phyloP scores from a whole-genome alignment of 2,329 filamentous ascomycete species.

The Tolypocladium ovalisporum region DNA sequence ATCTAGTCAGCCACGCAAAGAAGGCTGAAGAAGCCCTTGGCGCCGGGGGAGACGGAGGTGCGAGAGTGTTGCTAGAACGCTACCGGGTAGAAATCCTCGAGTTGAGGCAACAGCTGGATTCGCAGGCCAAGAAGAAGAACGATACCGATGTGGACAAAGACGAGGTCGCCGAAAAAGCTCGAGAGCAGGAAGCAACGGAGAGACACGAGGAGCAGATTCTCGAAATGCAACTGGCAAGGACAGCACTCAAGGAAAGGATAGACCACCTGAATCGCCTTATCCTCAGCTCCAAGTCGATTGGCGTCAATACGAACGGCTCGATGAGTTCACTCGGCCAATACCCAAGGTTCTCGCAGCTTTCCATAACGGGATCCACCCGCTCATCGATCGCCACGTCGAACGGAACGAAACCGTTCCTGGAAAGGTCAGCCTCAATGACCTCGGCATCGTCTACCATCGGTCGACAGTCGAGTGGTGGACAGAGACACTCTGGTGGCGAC shows the following conservation, averaged over 20 bases:
- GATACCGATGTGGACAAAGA: constrained; percentile 53
- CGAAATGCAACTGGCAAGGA: constrained; percentile 94
- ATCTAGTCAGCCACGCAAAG: constrained; percentile 94
- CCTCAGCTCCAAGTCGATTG: constrained; percentile 87
- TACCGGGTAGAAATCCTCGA: constrained; percentile 90
- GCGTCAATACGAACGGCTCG: constrained; percentile 72
- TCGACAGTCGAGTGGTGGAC: constrained; percentile 35
- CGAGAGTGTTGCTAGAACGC: constrained; percentile 77
- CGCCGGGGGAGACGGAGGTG: constrained; percentile 70
- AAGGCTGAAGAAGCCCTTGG: constrained; percentile 82
- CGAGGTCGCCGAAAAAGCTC: constrained; percentile 59
- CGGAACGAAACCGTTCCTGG: constrained; percentile 37
- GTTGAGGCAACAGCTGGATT: constrained; percentile 68
- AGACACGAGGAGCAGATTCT: constrained; percentile 95
- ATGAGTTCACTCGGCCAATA: constrained; percentile 56
- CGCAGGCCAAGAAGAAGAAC: constrained; percentile 58
- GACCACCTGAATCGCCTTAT: constrained; percentile 94
- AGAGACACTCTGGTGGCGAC: constrained; percentile 31
- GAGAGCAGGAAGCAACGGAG: constrained; percentile 70
- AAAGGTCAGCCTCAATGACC: constrained; percentile 56
- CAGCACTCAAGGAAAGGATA: constrained; percentile 91
- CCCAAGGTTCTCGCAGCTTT: constrained; percentile 50
- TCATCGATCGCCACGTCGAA: constrained; percentile 61
- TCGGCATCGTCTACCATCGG: constrained; percentile 52
- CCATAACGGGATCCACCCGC: constrained; percentile 44